Percentiles rank a stretch among this genome's conserved stretches.
phyloP scores from a whole-genome alignment of 129 eudicot species.

The Flaveria ramosissima region DNA sequence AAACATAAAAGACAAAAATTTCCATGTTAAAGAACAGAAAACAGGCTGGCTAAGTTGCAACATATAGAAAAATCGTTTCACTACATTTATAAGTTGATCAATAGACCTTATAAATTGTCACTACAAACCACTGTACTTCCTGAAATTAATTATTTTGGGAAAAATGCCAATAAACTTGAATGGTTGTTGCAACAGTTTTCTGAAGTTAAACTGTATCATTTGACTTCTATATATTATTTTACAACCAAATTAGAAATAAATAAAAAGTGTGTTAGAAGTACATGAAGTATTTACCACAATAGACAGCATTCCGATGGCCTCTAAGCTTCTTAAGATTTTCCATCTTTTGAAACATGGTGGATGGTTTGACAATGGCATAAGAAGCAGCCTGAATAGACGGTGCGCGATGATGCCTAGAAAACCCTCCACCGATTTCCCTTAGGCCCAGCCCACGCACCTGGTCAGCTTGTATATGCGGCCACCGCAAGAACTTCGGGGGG shows the following conservation, averaged over 20 bases:
- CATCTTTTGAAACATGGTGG: conserved; percentile 93
- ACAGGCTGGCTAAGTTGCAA: neutral
- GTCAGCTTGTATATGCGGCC: conserved; percentile 90
- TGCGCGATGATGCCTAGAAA: conserved; percentile 85
- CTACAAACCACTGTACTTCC: conserved; percentile 10
- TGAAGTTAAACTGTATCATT: neutral
- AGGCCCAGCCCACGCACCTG: conserved; percentile 82
- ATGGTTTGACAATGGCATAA: conserved; percentile 89
- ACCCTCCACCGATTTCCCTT: conserved; percentile 95
- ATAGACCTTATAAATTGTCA: neutral
- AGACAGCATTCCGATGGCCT: conserved; percentile 92
- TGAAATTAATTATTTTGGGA: neutral
- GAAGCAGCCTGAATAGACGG: conserved; percentile 84
- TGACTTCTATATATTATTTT: neutral
- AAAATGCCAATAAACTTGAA: neutral
- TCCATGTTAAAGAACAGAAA: conserved; percentile 4
- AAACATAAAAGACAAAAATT: conserved; percentile 2
- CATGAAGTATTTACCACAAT: conserved; percentile 64
- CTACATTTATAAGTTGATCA: neutral
- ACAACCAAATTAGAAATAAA: neutral
- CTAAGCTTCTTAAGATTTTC: conserved; percentile 70
- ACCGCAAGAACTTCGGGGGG: conserved; percentile 75
- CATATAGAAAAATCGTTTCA: neutral
- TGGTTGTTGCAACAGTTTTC: neutral
- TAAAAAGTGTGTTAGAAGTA: neutral